Evolutionary conservation across 2,329 filamentous ascomycete genomes (phyloP).

Genomic region (Xylaria polymorpha): DNA sequence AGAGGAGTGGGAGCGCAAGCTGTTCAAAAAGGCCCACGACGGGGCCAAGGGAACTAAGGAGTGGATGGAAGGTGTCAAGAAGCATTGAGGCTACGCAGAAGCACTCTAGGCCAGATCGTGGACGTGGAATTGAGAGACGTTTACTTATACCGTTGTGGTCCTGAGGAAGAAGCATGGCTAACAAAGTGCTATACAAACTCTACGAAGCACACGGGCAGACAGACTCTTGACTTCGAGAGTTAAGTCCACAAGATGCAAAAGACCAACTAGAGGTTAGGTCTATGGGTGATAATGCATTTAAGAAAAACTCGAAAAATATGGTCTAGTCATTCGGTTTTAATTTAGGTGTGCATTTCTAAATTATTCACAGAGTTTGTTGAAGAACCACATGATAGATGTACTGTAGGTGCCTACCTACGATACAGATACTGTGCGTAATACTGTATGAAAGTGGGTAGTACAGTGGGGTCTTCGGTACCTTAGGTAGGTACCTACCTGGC

Average conservation of each 20-base stretch:
- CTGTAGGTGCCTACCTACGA: too few species aligned
- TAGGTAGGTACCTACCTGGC: too few species aligned
- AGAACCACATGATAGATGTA: conserved; percentile 2
- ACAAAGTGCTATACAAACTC: neutral
- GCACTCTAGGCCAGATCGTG: neutral
- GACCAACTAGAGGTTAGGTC: neutral
- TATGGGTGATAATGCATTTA: neutral
- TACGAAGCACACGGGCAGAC: neutral
- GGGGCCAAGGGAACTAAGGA: conserved; percentile 75
- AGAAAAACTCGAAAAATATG: neutral
- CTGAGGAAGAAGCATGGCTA: neutral
- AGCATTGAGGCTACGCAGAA: conserved; percentile 40
- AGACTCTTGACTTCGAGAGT: neutral
- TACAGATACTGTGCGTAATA: too few species aligned
- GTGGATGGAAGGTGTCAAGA: conserved; percentile 74
- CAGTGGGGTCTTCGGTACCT: too few species aligned
- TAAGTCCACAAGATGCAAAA: neutral
- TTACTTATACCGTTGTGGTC: neutral
- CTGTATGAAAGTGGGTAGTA: too few species aligned
- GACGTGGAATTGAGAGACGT: neutral
- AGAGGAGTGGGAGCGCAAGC: conserved; percentile 86
- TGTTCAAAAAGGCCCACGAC: conserved; percentile 81
- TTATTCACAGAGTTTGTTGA: conserved; percentile 27
- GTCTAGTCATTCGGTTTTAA: neutral
- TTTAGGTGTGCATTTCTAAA: neutral